Percentiles rank a stretch among this genome's conserved stretches.
phyloP scores from a whole-genome alignment of 176 grass and related monocot species.

The Triticum urartu region DNA sequence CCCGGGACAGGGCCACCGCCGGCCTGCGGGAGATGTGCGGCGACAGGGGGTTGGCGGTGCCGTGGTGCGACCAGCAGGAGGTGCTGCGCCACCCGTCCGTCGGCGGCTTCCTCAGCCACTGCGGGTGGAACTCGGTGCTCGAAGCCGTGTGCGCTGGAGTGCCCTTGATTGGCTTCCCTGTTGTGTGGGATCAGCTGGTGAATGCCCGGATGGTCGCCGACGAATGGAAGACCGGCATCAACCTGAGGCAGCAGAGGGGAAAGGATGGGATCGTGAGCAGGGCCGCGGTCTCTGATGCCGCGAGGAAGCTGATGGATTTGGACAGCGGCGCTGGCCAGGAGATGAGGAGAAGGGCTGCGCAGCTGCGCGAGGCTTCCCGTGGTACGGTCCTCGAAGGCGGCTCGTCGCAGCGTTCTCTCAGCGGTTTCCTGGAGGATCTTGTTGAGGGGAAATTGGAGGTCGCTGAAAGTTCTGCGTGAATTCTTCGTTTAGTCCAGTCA shows the following conservation, averaged over 20 bases:
- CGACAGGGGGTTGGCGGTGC: constrained; percentile 48
- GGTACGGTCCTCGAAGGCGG: constrained; percentile 36
- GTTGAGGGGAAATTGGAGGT: constrained; percentile 2
- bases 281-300: constrained; percentile 27
- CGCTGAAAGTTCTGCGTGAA: background rate
- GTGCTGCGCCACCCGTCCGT: constrained; percentile 57
- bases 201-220: constrained; percentile 44
- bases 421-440: constrained; percentile 35
- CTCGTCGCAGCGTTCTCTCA: constrained; percentile 43
- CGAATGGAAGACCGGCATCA: constrained; percentile 53
- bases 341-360: constrained; percentile 47
- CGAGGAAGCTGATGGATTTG: constrained; percentile 60
- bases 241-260: constrained; percentile 33
- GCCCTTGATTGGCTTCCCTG: constrained; percentile 46
- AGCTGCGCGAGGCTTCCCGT: constrained; percentile 27
- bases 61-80: constrained; percentile 67
- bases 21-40: constrained; percentile 2
- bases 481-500: too few species aligned
- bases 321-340: constrained; percentile 16
- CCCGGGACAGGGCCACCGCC: constrained; percentile 29
- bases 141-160: constrained; percentile 49
- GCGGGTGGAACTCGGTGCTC: constrained; percentile 74
- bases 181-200: constrained; percentile 60
- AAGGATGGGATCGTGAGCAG: constrained; percentile 21
- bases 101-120: constrained; percentile 73